Base-by-base conservation (phyloP, 108 stramenopile genomes). In the Cyclotella baltica region DNA sequence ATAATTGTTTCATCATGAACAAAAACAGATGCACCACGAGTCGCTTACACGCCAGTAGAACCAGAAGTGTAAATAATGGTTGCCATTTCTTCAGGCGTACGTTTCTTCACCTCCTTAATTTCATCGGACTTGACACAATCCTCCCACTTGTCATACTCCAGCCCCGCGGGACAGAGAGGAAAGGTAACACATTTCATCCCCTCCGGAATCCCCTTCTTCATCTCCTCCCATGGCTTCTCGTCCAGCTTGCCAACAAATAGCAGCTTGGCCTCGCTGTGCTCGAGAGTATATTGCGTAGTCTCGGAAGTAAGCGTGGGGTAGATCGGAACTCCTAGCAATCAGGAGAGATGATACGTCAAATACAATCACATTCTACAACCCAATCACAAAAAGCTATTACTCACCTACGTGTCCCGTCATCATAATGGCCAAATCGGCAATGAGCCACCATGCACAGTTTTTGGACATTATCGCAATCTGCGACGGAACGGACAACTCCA, bases 31-130 rank as follows among this genome's bases (percentile, higher is more conserved):
- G 18, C 25, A 23, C 40, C 6, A 64, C 36, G 18, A 34, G 30
- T 30, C n/a, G 1, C 88, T 85, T 35, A 89, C 84, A 88, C 67
- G 68, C 92, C 92, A 36, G 92, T 90, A 82, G 84, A 86, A 62
- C 92, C 92, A 67, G 85, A 85, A 15, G 92, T 92, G 87, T 90
- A 90, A 67, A 92, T 90, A 58, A 92, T 92, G 46, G 92, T 92
- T 20, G 89, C 89, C 89, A 92, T 85, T 70, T 92, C 92, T 8
- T 90, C 92, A 15, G 50, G 30, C 43, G 77, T 80, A n/a, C 92
- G 79, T 66, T 86, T 87, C 80, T 73, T 88, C 70, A 81, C 78
- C 52, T 71, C 61, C 40, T 82, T 75, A 4, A 75, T 71, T 65
- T 82, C 81, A 23, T 78, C 71, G 40, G 37, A 46, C n/a, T 80